phyloP scores from a whole-genome alignment of 768 basidiomycete genomes.

The Macrolepiota fuliginosa region DNA sequence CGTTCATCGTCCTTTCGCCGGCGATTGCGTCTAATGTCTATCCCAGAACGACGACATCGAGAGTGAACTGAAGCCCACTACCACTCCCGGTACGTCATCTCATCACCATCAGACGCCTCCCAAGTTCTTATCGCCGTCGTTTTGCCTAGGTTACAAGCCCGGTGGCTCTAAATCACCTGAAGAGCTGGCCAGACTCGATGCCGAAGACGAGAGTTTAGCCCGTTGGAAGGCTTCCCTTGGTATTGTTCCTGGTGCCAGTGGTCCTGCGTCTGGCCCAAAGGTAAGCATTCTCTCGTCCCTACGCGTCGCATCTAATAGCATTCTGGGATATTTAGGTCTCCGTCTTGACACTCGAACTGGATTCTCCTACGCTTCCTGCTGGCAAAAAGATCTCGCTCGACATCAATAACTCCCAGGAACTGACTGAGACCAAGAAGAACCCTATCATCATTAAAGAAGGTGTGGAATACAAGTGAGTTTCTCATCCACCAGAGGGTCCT shows the following conservation, averaged over 20 bases:
- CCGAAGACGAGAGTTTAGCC: slow-evolving; percentile 87
- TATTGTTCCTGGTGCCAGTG: slow-evolving; percentile 53
- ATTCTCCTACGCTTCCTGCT: slow-evolving; percentile 64
- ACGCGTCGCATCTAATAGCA: not conserved
- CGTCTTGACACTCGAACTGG: slow-evolving; percentile 74
- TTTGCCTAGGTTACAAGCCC: slow-evolving; percentile 68
- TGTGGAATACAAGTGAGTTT: slow-evolving; percentile 79
- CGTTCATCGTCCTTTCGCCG: slow-evolving; percentile 21
- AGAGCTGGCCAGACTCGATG: slow-evolving; percentile 84
- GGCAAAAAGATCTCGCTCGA: slow-evolving; percentile 68
- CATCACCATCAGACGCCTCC: not conserved
- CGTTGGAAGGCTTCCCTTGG: slow-evolving; percentile 97
- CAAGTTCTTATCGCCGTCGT: not conserved
- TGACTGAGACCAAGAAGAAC: slow-evolving; percentile 69
- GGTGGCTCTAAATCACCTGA: slow-evolving; percentile 67
- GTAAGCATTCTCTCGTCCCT: slow-evolving; percentile 30
- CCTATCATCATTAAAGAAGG: slow-evolving; percentile 82
- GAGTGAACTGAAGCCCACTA: slow-evolving; percentile 57
- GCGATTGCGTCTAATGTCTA: slow-evolving; percentile 7
- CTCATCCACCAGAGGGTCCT: not conserved
- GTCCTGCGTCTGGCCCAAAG: slow-evolving; percentile 57
- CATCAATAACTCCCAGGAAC: slow-evolving; percentile 45
- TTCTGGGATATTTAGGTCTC: slow-evolving; percentile 50
- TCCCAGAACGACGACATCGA: slow-evolving; percentile 51
- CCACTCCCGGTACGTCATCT: slow-evolving; percentile 54